Evolutionary conservation across 768 basidiomycete species (phyloP).

Genomic region (Trametes villosa): DNA sequence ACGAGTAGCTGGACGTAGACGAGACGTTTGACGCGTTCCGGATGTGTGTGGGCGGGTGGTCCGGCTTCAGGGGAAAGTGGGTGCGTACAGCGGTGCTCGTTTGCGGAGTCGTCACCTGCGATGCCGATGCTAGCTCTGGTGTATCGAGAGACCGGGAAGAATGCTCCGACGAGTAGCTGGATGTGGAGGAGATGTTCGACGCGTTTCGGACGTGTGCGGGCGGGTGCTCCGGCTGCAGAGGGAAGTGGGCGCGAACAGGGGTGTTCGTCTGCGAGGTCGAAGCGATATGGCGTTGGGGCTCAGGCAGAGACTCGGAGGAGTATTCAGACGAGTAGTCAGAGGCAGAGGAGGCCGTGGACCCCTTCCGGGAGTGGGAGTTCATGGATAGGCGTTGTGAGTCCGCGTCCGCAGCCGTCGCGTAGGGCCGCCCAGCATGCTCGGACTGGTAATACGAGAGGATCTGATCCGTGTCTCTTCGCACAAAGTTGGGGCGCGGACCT

Average conservation of each 20-base stretch:
- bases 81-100: constrained; percentile 2
- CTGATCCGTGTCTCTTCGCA: constrained; percentile 45
- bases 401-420: constrained; percentile 21
- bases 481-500: constrained; percentile 27
- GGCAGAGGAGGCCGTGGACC: constrained; percentile 38
- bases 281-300: not conserved
- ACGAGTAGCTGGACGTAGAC: constrained; percentile 1
- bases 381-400: constrained; percentile 18
- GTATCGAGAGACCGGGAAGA: constrained; percentile 24
- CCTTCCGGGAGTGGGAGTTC: constrained; percentile 16
- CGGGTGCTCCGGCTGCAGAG: not conserved
- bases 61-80: not conserved
- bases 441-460: constrained; percentile 63
- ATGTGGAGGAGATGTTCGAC: not conserved
- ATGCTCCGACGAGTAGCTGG: constrained; percentile 18
- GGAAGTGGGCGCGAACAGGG: constrained; percentile 6
- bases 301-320: constrained; percentile 6
- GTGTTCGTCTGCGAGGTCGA: not conserved
- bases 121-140: not conserved
- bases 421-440: constrained; percentile 45
- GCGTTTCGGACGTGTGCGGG: constrained; percentile 3
- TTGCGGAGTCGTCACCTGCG: not conserved
- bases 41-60: constrained; percentile 6
- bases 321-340: constrained; percentile 59
- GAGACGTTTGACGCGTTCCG: not conserved